phyloP scores from a whole-genome alignment of 345 rosid genomes.

The Excoecaria cochinchinensis region DNA sequence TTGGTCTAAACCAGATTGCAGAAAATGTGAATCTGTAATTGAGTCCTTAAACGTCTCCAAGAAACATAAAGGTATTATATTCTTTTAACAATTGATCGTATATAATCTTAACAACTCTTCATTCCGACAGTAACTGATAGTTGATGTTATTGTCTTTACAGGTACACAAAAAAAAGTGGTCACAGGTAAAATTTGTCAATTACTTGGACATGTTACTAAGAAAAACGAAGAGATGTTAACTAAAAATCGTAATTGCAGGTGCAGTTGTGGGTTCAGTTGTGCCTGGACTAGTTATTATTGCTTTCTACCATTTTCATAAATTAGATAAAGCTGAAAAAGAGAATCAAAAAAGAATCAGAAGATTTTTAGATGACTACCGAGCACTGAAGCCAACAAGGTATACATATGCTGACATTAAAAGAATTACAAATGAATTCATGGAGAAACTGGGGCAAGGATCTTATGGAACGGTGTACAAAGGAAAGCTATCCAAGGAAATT shows the following conservation, averaged over 20 bases:
- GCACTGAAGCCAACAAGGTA: constrained; percentile 17
- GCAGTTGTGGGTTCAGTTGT: not conserved
- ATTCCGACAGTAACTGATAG: not conserved
- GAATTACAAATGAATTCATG: constrained; percentile 24
- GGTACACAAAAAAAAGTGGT: not conserved
- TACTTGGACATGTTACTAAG: not conserved
- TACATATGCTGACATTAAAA: constrained; percentile 17
- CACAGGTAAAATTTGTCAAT: not conserved
- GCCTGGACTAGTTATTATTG: not conserved
- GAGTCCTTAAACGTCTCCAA: constrained; percentile 6
- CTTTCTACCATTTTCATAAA: not conserved
- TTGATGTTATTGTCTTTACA: not conserved
- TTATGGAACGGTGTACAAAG: constrained; percentile 29
- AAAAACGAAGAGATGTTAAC: not conserved
- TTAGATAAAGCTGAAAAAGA: constrained; percentile 15
- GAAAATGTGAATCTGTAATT: not conserved
- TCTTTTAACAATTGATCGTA: too few relatives aligned
- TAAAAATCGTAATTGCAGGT: not conserved
- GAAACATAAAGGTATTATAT: not conserved
- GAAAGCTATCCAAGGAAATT: constrained; percentile 23
- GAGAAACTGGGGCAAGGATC: constrained; percentile 26
- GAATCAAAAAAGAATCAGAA: constrained; percentile 10
- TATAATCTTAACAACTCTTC: not conserved
- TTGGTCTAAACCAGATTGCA: constrained; percentile 10
- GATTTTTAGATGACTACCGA: constrained; percentile 29